phyloP scores from a whole-genome alignment of 106 monocot genomes.

The Dendrobium huoshanense region DNA sequence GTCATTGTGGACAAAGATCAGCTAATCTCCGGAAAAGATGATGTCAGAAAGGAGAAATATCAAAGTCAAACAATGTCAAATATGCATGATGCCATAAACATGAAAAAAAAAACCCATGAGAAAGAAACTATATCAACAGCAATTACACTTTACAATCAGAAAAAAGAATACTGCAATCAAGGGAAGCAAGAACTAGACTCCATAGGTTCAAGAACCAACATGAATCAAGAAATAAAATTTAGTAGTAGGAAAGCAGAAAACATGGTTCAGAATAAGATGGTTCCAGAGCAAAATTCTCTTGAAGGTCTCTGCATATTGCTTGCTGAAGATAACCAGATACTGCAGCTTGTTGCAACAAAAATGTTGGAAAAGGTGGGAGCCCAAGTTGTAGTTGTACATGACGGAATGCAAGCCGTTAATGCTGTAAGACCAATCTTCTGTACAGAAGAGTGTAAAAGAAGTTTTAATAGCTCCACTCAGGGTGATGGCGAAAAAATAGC shows the following conservation, averaged over 20 bases:
- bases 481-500: background rate
- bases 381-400: constrained; percentile 32
- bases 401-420: constrained; percentile 50
- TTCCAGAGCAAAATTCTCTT: constrained; percentile 22
- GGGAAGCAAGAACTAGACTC: background rate
- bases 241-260: background rate
- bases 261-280: background rate
- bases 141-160: background rate
- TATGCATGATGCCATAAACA: background rate
- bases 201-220: constrained; percentile 1
- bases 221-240: no score
- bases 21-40: background rate
- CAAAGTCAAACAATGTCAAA: background rate
- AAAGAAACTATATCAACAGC: background rate
- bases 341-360: constrained; percentile 44
- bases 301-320: constrained; percentile 39
- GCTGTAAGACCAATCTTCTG: constrained; percentile 6
- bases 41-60: background rate
- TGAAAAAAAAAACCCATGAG: constrained; percentile 3
- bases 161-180: background rate
- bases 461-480: background rate
- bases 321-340: constrained; percentile 53
- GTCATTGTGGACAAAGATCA: background rate
- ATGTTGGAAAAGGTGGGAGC: constrained; percentile 49
- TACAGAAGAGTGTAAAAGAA: background rate